A percentile compares a stretch with the other conserved stretches of the same genome.
These are phyloP conservation scores for Adansonia gregorii DNA, from an alignment of 441 rosid species.

Conservation along the genomic window DNA sequence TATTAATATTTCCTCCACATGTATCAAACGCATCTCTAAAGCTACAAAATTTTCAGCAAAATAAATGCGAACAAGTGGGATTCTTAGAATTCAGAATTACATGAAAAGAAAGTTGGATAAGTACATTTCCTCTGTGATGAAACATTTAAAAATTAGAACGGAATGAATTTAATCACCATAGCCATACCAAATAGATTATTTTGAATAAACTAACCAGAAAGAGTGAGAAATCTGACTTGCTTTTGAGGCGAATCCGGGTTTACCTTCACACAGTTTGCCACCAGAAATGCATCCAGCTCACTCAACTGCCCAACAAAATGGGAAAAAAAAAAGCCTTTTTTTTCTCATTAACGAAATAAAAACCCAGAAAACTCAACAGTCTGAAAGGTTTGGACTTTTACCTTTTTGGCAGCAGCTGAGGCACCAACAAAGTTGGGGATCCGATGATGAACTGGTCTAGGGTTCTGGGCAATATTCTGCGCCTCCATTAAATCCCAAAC, in stretches of 20 bases:
- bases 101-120: not conserved
- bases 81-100: not conserved
- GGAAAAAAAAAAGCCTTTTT: not conserved
- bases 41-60: not conserved
- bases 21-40: not conserved
- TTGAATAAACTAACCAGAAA: slow-evolving; percentile 50
- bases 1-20: not conserved
- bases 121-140: not conserved
- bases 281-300: slow-evolving; percentile 44
- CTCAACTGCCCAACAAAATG: slow-evolving; percentile 43
- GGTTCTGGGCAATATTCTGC: slow-evolving; percentile 66
- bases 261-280: slow-evolving; percentile 62
- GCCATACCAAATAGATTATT: not conserved
- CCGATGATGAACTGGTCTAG: slow-evolving; percentile 88
- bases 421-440: slow-evolving; percentile 90
- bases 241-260: slow-evolving; percentile 81
- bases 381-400: slow-evolving; percentile 2
- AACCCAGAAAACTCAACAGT: not conserved
- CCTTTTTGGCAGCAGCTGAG: slow-evolving; percentile 61
- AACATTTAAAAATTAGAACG: not conserved
- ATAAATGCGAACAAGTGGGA: not conserved
- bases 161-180: slow-evolving; percentile 1
- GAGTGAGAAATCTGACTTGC: slow-evolving; percentile 67
- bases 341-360: slow-evolving; percentile 17
- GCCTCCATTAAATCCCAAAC: slow-evolving; percentile 92